Percentiles rank a stretch among this genome's conserved stretches.
These are phyloP conservation scores for Clarireedia paspali DNA, from an alignment of 2,329 filamentous ascomycete genomes.

Conservation along the genomic window DNA sequence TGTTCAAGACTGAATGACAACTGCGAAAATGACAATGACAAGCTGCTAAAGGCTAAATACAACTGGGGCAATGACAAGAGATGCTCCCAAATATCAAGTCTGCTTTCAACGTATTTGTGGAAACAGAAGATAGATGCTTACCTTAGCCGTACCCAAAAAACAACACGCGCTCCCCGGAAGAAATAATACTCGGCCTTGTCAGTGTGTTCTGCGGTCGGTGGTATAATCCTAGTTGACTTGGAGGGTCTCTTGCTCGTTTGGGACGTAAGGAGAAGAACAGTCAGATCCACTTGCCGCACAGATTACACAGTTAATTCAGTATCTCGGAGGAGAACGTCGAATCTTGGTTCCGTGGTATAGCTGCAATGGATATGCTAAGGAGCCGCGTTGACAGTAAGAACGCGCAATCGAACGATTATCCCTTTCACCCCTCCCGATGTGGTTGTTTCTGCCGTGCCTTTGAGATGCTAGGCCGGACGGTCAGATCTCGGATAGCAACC, in stretches of 20 bases:
- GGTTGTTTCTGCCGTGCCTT: not conserved
- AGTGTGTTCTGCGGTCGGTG: constrained; percentile 6
- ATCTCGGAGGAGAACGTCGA: not conserved
- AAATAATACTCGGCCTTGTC: constrained; percentile 11
- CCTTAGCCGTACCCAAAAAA: constrained; percentile 1
- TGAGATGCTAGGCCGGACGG: not conserved
- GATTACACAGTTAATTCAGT: constrained; percentile 1
- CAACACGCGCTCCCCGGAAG: constrained; percentile 10
- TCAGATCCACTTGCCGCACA: constrained; percentile 9
- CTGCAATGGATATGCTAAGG: not conserved
- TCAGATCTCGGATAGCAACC: constrained; percentile 1
- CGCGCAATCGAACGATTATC: not conserved
- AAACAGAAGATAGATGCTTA: constrained; percentile 6
- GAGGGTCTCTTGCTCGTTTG: not conserved
- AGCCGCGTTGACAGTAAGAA: not conserved
- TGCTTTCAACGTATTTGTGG: constrained; percentile 10
- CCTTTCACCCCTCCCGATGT: not conserved
- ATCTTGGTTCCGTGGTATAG: not conserved
- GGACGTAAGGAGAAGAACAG: constrained; percentile 10
- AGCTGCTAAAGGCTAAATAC: too few species aligned
- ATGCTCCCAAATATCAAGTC: constrained; percentile 8
- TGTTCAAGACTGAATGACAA: constrained; percentile 10
- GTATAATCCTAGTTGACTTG: not conserved
- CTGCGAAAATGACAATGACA: constrained; percentile 1
- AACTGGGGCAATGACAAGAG: not conserved